Conservation (phyloP, 73 alveolate species). For the Strombidium stylifer region DNA sequence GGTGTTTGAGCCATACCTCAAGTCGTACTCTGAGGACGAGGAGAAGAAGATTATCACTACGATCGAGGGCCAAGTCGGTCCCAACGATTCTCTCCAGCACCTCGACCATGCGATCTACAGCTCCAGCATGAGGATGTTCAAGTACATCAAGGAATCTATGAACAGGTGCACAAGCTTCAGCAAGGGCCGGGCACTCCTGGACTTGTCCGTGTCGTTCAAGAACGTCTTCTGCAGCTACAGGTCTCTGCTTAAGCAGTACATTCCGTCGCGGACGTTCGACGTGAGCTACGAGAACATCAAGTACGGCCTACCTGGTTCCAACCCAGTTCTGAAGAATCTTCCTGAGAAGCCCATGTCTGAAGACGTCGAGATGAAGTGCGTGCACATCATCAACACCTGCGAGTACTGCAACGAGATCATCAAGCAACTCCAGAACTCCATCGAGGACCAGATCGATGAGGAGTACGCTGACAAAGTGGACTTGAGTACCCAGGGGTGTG, state of each 20-base stretch:
- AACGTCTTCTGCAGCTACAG: slow-evolving; percentile 70
- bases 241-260: too few species aligned
- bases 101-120: slow-evolving; percentile 70
- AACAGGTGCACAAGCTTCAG: slow-evolving; percentile 82
- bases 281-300: too few species aligned
- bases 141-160: slow-evolving; percentile 72
- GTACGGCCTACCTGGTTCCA: too few species aligned
- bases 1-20: slow-evolving; percentile 92
- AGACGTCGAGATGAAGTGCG: slow-evolving; percentile 52
- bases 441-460: slow-evolving; percentile 81
- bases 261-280: too few species aligned
- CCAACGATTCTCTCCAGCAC: slow-evolving; percentile 57
- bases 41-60: slow-evolving; percentile 82
- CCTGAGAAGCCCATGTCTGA: slow-evolving; percentile 58
- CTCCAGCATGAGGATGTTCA: slow-evolving; percentile 71
- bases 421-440: slow-evolving; percentile 66
- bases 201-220: slow-evolving; percentile 69
- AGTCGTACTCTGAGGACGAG: slow-evolving; percentile 87
- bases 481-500: too few species aligned
- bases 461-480: slow-evolving; percentile 65
- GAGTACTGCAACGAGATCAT: slow-evolving; percentile 78
- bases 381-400: slow-evolving; percentile 77
- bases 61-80: slow-evolving; percentile 40
- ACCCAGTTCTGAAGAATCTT: slow-evolving; percentile 50
- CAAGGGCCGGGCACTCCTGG: slow-evolving; percentile 72